A percentile compares a stretch with the other conserved stretches of the same genome.
phyloP scores from a whole-genome alignment of 2,329 filamentous ascomycete species.

The Penicillium sp. region DNA sequence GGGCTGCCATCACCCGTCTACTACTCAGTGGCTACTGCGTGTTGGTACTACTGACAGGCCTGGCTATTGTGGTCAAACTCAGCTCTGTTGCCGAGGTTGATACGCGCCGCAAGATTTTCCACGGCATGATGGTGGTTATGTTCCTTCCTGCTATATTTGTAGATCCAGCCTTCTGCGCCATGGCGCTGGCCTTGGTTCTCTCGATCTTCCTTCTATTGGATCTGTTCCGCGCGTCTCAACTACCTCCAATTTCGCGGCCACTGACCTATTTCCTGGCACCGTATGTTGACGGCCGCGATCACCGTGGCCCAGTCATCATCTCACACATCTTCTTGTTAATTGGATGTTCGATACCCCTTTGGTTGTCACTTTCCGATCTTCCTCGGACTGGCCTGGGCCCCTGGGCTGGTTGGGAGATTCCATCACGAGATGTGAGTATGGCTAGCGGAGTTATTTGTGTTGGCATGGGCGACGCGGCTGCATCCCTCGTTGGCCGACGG shows the following conservation, averaged over 20 bases:
- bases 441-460: constrained; percentile 90
- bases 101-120: constrained; percentile 93
- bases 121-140: constrained; percentile 98
- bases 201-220: constrained; percentile 86
- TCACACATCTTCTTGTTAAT: constrained; percentile 95
- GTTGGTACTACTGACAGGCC: constrained; percentile 65
- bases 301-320: constrained; percentile 90
- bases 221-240: constrained; percentile 82
- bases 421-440: constrained; percentile 77
- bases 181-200: constrained; percentile 77
- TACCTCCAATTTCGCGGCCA: constrained; percentile 83
- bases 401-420: constrained; percentile 73
- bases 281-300: constrained; percentile 90
- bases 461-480: constrained; percentile 90
- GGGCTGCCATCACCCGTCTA: constrained; percentile 79
- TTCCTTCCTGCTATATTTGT: constrained; percentile 82
- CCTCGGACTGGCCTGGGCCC: constrained; percentile 56
- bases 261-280: constrained; percentile 85
- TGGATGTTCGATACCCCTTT: constrained; percentile 90
- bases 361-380: constrained; percentile 76
- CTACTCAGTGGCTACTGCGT: constrained; percentile 73
- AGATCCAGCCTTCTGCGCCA: constrained; percentile 77
- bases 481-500: constrained; percentile 81
- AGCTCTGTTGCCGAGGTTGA: constrained; percentile 84
- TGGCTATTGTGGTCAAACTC: constrained; percentile 72